phyloP scores from a whole-genome alignment of 108 stramenopile genomes.

The Cyclostephanos tholiformis region DNA sequence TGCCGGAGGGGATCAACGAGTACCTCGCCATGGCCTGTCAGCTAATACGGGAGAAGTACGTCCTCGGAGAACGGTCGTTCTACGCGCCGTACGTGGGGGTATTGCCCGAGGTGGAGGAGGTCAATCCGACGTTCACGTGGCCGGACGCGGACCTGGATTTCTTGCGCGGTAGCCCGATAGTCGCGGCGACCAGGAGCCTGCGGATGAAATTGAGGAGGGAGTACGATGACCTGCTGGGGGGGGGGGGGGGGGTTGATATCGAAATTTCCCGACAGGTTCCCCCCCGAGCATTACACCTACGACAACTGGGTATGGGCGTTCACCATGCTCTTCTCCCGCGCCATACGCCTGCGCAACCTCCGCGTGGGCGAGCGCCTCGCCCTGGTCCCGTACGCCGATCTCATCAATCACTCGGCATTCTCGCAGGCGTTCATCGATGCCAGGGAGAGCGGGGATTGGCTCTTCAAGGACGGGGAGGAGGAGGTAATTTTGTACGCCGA shows the following conservation, averaged over 20 bases:
- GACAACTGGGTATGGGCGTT: slow-evolving; percentile 96
- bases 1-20: slow-evolving; percentile 85
- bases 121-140: slow-evolving; percentile 95
- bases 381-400: slow-evolving; percentile 94
- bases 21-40: slow-evolving; percentile 95
- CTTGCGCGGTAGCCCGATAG: slow-evolving; percentile 88
- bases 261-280: slow-evolving; percentile 79
- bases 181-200: slow-evolving; percentile 85
- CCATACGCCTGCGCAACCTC: slow-evolving; percentile 79
- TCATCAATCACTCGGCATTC: slow-evolving; percentile 97
- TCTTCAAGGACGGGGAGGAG: slow-evolving; percentile 89
- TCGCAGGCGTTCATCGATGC: slow-evolving; percentile 86
- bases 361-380: slow-evolving; percentile 84
- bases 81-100: slow-evolving; percentile 90
- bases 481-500: slow-evolving; percentile 94
- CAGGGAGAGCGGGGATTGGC: slow-evolving; percentile 80
- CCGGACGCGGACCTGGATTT: slow-evolving; percentile 86
- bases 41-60: slow-evolving; percentile 87
- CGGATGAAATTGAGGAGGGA: slow-evolving; percentile 89
- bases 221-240: slow-evolving; percentile 77
- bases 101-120: slow-evolving; percentile 87
- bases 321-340: slow-evolving; percentile 91
- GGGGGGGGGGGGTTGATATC: slow-evolving; percentile 65
- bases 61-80: slow-evolving; percentile 68
- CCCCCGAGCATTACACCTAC: slow-evolving; percentile 77